Conservation (phyloP, 2,329 filamentous ascomycete species). For the Beauveria scarabaeidicola region DNA sequence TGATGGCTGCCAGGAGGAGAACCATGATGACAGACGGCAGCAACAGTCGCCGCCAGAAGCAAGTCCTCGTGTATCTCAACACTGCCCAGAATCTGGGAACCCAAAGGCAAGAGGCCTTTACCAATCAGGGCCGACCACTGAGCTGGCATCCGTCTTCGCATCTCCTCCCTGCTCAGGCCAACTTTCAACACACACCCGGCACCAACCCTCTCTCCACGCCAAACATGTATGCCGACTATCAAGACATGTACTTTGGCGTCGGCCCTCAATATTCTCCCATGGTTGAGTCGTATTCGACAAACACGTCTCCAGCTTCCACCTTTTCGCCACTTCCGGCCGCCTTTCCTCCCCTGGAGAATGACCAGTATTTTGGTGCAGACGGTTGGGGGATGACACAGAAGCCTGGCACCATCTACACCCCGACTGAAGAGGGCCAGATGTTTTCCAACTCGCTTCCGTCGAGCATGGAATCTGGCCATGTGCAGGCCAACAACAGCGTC, state of each 20-base stretch:
- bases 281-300: conserved; percentile 47
- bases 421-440: conserved; percentile 16
- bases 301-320: conserved; percentile 45
- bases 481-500: conserved; percentile 1
- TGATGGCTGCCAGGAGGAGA: conserved; percentile 42
- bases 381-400: conserved; percentile 29
- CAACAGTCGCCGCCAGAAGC: conserved; percentile 37
- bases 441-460: conserved; percentile 21
- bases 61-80: conserved; percentile 34
- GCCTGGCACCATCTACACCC: conserved; percentile 20
- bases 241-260: conserved; percentile 30
- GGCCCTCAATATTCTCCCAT: conserved; percentile 42
- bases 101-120: conserved; percentile 9
- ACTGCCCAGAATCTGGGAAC: conserved; percentile 17
- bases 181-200: conserved; percentile 20
- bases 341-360: conserved; percentile 30
- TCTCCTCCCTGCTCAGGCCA: conserved; percentile 27
- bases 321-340: conserved; percentile 47
- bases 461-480: background rate
- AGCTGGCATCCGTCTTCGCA: conserved; percentile 67
- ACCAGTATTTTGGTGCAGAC: conserved; percentile 32
- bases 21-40: conserved; percentile 45
- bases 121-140: conserved; percentile 47
- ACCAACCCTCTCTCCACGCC: conserved; percentile 30
- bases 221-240: conserved; percentile 29